Base-by-base conservation (phyloP, 345 rosid genomes). In the Aurinia saxatilis region DNA sequence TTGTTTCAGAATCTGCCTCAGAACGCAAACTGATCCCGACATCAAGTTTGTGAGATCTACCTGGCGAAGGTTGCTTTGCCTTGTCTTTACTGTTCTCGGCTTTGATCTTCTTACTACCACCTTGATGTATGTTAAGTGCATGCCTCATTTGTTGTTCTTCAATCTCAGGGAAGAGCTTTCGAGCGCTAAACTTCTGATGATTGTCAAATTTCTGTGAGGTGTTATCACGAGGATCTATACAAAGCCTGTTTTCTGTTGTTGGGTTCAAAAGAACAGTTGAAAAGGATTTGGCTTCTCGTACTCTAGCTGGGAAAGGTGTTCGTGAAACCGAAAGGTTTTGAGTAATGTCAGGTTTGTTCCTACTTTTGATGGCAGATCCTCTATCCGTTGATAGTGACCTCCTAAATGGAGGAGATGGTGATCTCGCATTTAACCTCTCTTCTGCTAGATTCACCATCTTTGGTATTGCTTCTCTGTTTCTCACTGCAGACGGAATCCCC, bases 221-320 rank as follows among this genome's bases (percentile, higher is more conserved):
- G 59, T 72, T 81, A 36, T 59, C 42, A 40, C 11, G 36, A 5
- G 4, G 40, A 56, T 57, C 60, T 2, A 21, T 56, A 69, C 21
- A 77, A 67, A 46, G 38, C 66, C 12, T 81, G 62, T 37, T 68
- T 47, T 85, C 90, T 37, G 67, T 37, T 60, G 90, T 74, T 66
- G 84, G 68, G 53, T 49, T 60, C 13, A 37, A 44, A 25, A 83
- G 74, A 18, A 70, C 57, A 37, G 82, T 47, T 45, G 83, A 50
- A 57, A 84, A 65, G 46, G 90, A 79, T 78, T 78, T 88, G 64
- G 71, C 82, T 68, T 71, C 82, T 3, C 82, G 78, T 36, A 87
- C 89, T 81, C 93, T 82, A 45, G 88, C 98, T 3, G 98, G 96
- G 67, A 89, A 88, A 10, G 91, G 96, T 39, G 78, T 70, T 82